Percentiles rank a stretch among this genome's conserved stretches.
Conservation (phyloP, 257 asterid genomes). For the Penstemon davidsonii region DNA sequence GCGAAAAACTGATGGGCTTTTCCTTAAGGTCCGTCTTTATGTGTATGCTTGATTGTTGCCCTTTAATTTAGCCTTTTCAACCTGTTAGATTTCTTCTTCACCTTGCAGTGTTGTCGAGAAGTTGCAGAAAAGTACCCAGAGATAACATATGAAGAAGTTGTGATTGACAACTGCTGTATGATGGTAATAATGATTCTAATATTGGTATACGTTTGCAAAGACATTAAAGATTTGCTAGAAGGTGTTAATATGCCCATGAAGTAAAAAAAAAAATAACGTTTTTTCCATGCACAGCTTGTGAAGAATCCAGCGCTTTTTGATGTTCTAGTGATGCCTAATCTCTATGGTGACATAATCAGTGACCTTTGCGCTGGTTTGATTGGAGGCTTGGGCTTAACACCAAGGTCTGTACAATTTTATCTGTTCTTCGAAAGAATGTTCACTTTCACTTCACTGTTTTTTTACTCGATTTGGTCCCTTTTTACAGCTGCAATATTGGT, state of each 20-base stretch:
- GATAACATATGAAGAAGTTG: slow-evolving; percentile 85
- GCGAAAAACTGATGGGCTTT: slow-evolving; percentile 99
- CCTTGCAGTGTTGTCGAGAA: slow-evolving; percentile 90
- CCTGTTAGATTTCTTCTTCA: slow-evolving; percentile 32
- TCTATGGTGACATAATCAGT: slow-evolving; percentile 68
- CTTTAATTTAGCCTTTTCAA: slow-evolving; percentile 23
- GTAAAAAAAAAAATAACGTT: neutral
- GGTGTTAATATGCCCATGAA: neutral
- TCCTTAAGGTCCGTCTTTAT: slow-evolving; percentile 69
- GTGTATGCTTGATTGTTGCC: slow-evolving; percentile 5
- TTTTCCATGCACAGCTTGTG: slow-evolving; percentile 60
- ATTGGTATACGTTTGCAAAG: too few species aligned
- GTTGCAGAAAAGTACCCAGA: slow-evolving; percentile 95
- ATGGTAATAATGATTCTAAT: slow-evolving; percentile 53
- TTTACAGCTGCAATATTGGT: slow-evolving; percentile 79
- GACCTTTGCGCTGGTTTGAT: slow-evolving; percentile 89
- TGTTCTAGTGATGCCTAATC: slow-evolving; percentile 80
- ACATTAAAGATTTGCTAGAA: slow-evolving; percentile 5
- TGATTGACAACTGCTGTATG: slow-evolving; percentile 94
- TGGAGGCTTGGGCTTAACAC: slow-evolving; percentile 96
- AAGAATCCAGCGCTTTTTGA: slow-evolving; percentile 82
- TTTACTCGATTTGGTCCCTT: neutral
- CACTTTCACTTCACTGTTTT: neutral
- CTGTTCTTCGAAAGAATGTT: slow-evolving; percentile 8
- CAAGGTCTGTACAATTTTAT: slow-evolving; percentile 56